A percentile compares a stretch with the other conserved stretches of the same genome.
Conservation (phyloP, 2,329 filamentous ascomycete species). For the Aspergillus eucalypticola region DNA sequence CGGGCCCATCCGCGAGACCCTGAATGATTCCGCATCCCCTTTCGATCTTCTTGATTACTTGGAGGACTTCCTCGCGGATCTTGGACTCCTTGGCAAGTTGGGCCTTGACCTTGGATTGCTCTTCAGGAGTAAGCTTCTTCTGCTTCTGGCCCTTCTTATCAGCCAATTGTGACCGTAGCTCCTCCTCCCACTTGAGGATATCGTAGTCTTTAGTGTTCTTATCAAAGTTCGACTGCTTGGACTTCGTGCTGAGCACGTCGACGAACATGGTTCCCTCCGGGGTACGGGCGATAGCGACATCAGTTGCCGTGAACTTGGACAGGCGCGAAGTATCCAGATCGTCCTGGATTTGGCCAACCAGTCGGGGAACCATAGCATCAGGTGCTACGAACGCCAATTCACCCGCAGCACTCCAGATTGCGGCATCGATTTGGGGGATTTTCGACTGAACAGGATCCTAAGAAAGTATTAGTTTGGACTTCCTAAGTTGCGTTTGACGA, state of each 20-base stretch:
- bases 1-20: slow-evolving; percentile 79
- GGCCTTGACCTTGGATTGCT: slow-evolving; percentile 84
- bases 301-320: slow-evolving; percentile 73
- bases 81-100: slow-evolving; percentile 83
- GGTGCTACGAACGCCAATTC: slow-evolving; percentile 94
- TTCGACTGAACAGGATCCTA: slow-evolving; percentile 38
- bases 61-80: slow-evolving; percentile 72
- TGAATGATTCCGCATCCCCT: slow-evolving; percentile 85
- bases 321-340: slow-evolving; percentile 74
- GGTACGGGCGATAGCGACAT: slow-evolving; percentile 90
- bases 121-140: slow-evolving; percentile 87
- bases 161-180: slow-evolving; percentile 82
- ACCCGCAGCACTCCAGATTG: slow-evolving; percentile 80
- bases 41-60: slow-evolving; percentile 68
- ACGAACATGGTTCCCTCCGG: slow-evolving; percentile 85
- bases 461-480: slow-evolving; percentile 2
- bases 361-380: slow-evolving; percentile 71
- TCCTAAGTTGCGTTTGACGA: background rate
- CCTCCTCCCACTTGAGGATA: slow-evolving; percentile 94
- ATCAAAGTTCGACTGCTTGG: slow-evolving; percentile 67
- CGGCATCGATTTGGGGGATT: slow-evolving; percentile 53
- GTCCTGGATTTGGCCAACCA: slow-evolving; percentile 71
- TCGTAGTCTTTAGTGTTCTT: slow-evolving; percentile 96
- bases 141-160: slow-evolving; percentile 82
- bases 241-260: slow-evolving; percentile 85